These are phyloP conservation scores for Mortierella antarctica DNA, from an alignment of 192 early-diverging fungal species.

Conservation along the genomic window DNA sequence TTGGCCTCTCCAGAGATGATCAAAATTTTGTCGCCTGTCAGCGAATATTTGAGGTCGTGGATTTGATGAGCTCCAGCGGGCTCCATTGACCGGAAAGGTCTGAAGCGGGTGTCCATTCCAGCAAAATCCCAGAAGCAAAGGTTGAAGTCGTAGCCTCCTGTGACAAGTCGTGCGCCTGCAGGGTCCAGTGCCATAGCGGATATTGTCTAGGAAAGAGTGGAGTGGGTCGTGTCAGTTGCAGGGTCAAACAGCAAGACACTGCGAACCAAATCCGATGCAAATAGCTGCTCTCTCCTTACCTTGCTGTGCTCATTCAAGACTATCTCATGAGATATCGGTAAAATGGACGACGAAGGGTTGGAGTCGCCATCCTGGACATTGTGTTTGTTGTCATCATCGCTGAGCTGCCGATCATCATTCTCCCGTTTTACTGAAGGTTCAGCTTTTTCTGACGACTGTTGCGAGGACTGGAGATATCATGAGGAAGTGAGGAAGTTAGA, in stretches of 20 bases:
- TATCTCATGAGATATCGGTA: constrained; percentile 79
- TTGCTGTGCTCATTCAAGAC: constrained; percentile 72
- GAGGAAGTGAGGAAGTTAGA: no score
- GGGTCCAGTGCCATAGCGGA: constrained; percentile 88
- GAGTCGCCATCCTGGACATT: constrained; percentile 55
- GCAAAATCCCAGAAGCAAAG: constrained; percentile 95
- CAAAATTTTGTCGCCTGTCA: constrained; percentile 79
- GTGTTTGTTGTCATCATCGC: constrained; percentile 45
- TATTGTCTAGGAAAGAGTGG: constrained; percentile 62
- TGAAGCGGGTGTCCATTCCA: constrained; percentile 81
- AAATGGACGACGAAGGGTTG: constrained; percentile 39
- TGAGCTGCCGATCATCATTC: constrained; percentile 43
- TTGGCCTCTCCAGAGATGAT: constrained; percentile 81
- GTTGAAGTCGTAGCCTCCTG: constrained; percentile 84
- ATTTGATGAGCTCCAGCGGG: constrained; percentile 86
- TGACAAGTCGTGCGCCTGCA: constrained; percentile 78
- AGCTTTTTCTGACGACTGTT: no score
- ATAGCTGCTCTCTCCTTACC: constrained; percentile 37
- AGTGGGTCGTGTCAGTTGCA: not conserved
- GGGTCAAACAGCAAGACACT: not conserved
- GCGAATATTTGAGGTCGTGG: constrained; percentile 81
- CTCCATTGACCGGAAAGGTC: constrained; percentile 83
- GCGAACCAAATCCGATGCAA: not conserved
- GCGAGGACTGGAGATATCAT: no score
- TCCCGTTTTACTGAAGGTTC: not conserved